Conservation (phyloP, 2,329 filamentous ascomycete genomes). For the Stagonosporopsis tanaceti region DNA sequence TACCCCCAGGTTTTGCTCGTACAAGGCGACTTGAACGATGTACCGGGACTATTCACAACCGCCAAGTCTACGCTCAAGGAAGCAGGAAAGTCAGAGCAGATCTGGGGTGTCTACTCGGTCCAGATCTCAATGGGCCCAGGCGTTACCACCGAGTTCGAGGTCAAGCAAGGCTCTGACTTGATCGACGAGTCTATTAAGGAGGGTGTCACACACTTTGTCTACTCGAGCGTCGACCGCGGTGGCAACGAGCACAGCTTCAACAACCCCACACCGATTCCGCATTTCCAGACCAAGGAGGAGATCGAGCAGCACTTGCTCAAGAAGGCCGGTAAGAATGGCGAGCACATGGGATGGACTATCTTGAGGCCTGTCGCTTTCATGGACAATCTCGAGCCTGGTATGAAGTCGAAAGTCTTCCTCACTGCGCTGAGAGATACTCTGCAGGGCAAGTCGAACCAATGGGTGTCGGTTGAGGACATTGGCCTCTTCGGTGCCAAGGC, state of each 20-base stretch:
- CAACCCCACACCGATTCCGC: conserved; percentile 59
- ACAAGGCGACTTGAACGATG: conserved; percentile 65
- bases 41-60: conserved; percentile 59
- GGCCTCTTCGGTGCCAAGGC: conserved; percentile 60
- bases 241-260: conserved; percentile 62
- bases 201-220: conserved; percentile 68
- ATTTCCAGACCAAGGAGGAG: conserved; percentile 68
- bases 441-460: conserved; percentile 53
- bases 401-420: conserved; percentile 59
- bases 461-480: conserved; percentile 57
- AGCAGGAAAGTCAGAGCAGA: conserved; percentile 43
- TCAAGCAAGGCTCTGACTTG: conserved; percentile 65
- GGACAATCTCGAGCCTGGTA: conserved; percentile 63
- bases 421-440: conserved; percentile 54
- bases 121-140: conserved; percentile 59
- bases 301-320: conserved; percentile 69
- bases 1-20: conserved; percentile 63
- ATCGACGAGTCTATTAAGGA: conserved; percentile 65
- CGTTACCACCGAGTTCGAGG: conserved; percentile 56
- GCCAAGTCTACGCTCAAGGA: conserved; percentile 50
- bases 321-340: conserved; percentile 50
- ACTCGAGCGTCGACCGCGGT: conserved; percentile 70
- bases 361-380: conserved; percentile 70
- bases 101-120: conserved; percentile 70
- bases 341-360: conserved; percentile 67